Conservation (phyloP, 2,329 filamentous ascomycete genomes). For the Cadophora luteo-olivacea region DNA sequence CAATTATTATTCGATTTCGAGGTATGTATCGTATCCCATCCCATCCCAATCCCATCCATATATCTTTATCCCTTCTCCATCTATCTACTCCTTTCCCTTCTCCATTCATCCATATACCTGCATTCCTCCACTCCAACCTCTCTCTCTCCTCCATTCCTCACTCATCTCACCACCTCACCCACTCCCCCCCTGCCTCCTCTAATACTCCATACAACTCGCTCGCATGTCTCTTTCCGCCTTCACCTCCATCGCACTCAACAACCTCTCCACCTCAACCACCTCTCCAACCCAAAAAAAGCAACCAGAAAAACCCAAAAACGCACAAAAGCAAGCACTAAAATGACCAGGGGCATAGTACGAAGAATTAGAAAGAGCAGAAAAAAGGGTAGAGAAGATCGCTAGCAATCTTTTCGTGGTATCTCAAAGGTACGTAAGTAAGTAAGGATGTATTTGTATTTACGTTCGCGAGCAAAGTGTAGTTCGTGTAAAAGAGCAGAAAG, state of each 20-base stretch:
- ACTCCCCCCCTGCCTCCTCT: too few species aligned
- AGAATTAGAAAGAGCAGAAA: not conserved
- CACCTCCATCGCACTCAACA: too few species aligned
- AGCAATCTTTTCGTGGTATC: constrained; percentile 40
- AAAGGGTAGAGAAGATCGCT: constrained; percentile 36
- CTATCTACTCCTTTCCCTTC: not conserved
- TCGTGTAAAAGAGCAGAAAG: not conserved
- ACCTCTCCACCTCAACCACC: too few species aligned
- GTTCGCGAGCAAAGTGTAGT: not conserved
- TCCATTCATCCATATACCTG: too few species aligned
- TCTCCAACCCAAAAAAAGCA: too few species aligned
- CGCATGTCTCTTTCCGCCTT: too few species aligned
- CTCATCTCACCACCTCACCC: too few species aligned
- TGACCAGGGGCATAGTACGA: not conserved
- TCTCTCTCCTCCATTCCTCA: too few species aligned
- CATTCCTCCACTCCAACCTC: too few species aligned
- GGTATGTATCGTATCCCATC: not conserved
- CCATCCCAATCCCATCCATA: not conserved
- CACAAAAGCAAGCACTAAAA: not conserved
- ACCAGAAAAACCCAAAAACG: too few species aligned
- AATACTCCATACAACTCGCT: too few species aligned
- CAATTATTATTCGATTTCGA: not conserved
- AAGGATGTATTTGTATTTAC: not conserved
- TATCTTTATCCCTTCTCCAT: not conserved
- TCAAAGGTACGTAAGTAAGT: constrained; percentile 30